phyloP scores from a whole-genome alignment of 768 basidiomycete genomes.

The Rhodotorula sphaerocarpa region DNA sequence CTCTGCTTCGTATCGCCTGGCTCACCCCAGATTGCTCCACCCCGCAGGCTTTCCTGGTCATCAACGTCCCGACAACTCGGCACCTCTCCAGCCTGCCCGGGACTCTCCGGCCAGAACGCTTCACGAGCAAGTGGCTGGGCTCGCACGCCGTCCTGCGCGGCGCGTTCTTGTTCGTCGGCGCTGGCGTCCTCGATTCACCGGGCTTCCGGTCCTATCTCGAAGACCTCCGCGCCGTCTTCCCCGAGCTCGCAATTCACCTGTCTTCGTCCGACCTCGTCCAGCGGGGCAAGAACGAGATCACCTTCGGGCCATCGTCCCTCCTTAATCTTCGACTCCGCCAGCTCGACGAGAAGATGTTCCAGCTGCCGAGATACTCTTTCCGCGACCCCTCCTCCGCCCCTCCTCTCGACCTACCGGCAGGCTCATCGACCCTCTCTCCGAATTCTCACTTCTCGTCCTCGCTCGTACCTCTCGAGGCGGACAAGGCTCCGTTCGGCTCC shows the following conservation, averaged over 20 bases:
- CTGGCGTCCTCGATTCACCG: conserved; percentile 60
- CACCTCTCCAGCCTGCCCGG: conserved; percentile 1
- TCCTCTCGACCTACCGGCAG: neutral
- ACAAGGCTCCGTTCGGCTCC: conserved; percentile 23
- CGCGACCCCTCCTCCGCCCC: conserved; percentile 37
- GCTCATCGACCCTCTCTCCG: neutral
- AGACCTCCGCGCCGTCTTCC: conserved; percentile 7
- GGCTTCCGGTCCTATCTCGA: conserved; percentile 54
- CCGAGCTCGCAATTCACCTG: conserved; percentile 52
- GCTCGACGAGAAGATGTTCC: conserved; percentile 67
- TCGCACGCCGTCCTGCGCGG: conserved; percentile 47
- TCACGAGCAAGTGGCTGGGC: conserved; percentile 51
- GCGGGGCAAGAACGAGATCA: conserved; percentile 51
- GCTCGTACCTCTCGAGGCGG: conserved; percentile 41
- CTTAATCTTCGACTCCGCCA: conserved; percentile 64
- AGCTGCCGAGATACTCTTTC: conserved; percentile 54
- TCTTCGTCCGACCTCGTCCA: conserved; percentile 57
- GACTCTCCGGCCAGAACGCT: conserved; percentile 41
- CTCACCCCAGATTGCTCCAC: neutral
- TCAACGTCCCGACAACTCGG: conserved; percentile 60
- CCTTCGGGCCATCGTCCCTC: conserved; percentile 65
- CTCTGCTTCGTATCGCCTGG: neutral
- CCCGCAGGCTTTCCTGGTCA: conserved; percentile 55
- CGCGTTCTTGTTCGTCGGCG: conserved; percentile 61
- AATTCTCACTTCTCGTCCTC: conserved; percentile 22